Evolutionary conservation across 176 grass and related monocot species (phyloP), one percentile per base, ranked within the genome.

Genomic region (Luzula sylvatica): DNA sequence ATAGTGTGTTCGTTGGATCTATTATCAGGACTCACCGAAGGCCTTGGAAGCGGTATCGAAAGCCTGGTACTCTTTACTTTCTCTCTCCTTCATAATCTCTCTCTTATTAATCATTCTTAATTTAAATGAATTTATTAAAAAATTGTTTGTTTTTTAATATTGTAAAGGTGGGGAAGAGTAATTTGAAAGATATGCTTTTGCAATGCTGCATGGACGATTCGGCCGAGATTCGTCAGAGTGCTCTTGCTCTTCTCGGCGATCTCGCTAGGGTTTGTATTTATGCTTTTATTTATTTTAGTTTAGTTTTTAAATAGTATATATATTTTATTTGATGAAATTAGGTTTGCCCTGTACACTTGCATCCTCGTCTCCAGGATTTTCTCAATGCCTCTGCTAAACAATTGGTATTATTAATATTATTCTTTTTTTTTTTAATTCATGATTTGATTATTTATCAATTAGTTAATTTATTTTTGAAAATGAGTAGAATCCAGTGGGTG

Each of bases 201-300:
- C 92, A 89, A 68, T 86, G 92, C 42, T 96, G 85, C 38, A 82
- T 96, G 68, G 92, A 96, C 71, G 84, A 86, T 50, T 53, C 74
- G 27, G 77, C 81, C 61, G 84, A 96, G 86, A 72, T 89, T 80
- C 81, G 92, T 49, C 92, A 96, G 67, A 96, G 92, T 60, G 85
- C 85, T 17, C 60, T 96, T 58, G 81, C 92, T 44, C 84, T 96
- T 69, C 81, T 96, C 7, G 92, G 92, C 53, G 92, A 96, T 65
- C 75, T 96, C 65, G 83, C 92, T 57, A 96, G 80, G 72, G 92
- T 96, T 76, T 56, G 78, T 26, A 70, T 13, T 64, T 9, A 7
- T 45, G 20, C 22, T 4, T n/a, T 26, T n/a, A 61, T 59, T 3
- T 23, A 11, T 45, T 15, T 26, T 65, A n/a, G n/a, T n/a, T n/a